Evolutionary conservation across 352 stramenopile species (phyloP).

Genomic region (Pythium angustatum): DNA sequence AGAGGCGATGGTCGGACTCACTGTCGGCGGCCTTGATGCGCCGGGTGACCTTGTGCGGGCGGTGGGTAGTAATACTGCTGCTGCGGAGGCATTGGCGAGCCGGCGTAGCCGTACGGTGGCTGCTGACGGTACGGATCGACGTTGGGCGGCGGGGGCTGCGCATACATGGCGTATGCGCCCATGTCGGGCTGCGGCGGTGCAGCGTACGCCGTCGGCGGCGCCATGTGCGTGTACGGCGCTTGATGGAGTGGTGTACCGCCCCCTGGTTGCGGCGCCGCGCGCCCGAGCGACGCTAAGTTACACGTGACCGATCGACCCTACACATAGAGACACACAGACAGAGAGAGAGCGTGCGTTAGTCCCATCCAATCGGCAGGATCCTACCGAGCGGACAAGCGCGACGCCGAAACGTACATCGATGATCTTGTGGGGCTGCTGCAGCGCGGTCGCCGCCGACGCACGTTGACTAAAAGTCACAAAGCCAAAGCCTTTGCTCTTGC

Average conservation of each 20-base stretch:
- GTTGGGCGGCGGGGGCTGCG: constrained; percentile 14
- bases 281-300: constrained; percentile 51
- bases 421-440: constrained; percentile 62
- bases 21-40: constrained; percentile 13
- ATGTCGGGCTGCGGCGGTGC: constrained; percentile 21
- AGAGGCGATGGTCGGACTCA: not conserved
- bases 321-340: not conserved
- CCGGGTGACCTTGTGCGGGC: constrained; percentile 4
- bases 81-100: constrained; percentile 1
- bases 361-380: too few species aligned
- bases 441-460: constrained; percentile 38
- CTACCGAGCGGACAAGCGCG: not conserved
- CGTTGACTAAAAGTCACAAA: constrained; percentile 68
- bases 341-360: not conserved
- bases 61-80: constrained; percentile 26
- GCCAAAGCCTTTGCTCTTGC: constrained; percentile 69
- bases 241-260: constrained; percentile 5
- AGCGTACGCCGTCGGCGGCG: constrained; percentile 5
- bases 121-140: constrained; percentile 27
- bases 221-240: constrained; percentile 17
- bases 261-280: not conserved
- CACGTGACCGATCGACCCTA: constrained; percentile 58
- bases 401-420: constrained; percentile 54
- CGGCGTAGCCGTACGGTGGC: constrained; percentile 21
- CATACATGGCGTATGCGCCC: constrained; percentile 22